phyloP scores from a whole-genome alignment of 1,284 basidiomycete species.

The Mixia osmundae region DNA sequence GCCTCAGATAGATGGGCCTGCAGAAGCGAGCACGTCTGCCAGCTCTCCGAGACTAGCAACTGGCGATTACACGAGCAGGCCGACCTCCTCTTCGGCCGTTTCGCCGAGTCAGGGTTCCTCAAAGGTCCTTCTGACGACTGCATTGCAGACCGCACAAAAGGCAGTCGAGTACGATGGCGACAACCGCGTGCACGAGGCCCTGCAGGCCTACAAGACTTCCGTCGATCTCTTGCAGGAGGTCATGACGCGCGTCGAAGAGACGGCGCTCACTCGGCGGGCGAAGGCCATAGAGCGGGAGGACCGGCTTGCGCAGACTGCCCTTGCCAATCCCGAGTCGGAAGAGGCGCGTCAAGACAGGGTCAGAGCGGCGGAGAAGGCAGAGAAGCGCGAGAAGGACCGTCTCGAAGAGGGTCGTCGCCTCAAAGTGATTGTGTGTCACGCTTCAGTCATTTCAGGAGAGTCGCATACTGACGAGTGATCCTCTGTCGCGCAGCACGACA shows the following conservation, averaged over 20 bases:
- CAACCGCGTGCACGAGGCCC: constrained; percentile 23
- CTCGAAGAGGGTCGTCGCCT: constrained; percentile 21
- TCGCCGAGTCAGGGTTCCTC: too few species aligned
- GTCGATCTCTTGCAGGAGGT: constrained; percentile 23
- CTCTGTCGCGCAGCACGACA: constrained; percentile 19
- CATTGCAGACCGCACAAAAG: constrained; percentile 23
- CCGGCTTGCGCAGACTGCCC: background rate
- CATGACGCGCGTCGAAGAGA: constrained; percentile 22
- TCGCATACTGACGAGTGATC: background rate
- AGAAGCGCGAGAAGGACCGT: constrained; percentile 17
- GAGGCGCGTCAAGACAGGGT: constrained; percentile 9
- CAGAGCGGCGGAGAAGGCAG: constrained; percentile 9
- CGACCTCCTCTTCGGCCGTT: background rate
- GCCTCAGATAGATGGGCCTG: too few species aligned
- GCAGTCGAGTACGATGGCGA: constrained; percentile 24
- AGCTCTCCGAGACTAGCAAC: too few species aligned
- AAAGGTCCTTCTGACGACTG: constrained; percentile 24
- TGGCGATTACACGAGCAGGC: too few species aligned
- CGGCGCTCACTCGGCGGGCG: constrained; percentile 4
- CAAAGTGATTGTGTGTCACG: constrained; percentile 19
- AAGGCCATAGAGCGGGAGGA: constrained; percentile 2
- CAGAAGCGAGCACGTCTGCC: too few species aligned
- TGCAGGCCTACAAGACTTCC: constrained; percentile 22
- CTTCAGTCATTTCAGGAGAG: background rate
- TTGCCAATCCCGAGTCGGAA: constrained; percentile 1